These are phyloP conservation scores for Rachicladosporium sp. DNA, from an alignment of 2,329 filamentous ascomycete genomes.

Conservation along the genomic window DNA sequence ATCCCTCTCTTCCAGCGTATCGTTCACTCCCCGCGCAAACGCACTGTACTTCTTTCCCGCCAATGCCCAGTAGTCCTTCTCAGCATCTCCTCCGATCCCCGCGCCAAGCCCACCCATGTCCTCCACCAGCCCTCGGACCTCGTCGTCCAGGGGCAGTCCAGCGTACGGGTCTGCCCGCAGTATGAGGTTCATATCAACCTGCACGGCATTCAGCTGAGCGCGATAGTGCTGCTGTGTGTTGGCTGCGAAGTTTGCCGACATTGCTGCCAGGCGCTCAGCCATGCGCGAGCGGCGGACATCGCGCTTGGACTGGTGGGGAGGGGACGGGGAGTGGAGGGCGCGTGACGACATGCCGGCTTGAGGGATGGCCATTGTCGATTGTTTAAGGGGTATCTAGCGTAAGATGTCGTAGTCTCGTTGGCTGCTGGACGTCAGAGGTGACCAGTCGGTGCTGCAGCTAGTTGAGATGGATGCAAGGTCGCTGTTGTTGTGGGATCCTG, in stretches of 20 bases:
- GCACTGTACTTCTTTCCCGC: constrained; percentile 73
- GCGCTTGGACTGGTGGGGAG: constrained; percentile 47
- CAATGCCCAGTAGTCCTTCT: constrained; percentile 52
- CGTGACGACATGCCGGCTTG: too few relatives aligned
- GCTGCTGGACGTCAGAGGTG: too few relatives aligned
- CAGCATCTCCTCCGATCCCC: constrained; percentile 35
- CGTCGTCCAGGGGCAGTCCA: constrained; percentile 50
- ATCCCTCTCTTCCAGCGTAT: constrained; percentile 78
- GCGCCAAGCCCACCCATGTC: constrained; percentile 23
- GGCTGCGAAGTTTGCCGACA: constrained; percentile 65
- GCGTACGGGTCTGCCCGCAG: constrained; percentile 70
- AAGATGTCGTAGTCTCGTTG: too few relatives aligned
- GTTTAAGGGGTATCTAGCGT: too few relatives aligned
- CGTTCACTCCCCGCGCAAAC: constrained; percentile 77
- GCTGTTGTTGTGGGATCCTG: too few relatives aligned
- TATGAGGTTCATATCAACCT: constrained; percentile 78
- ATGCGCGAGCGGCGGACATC: constrained; percentile 81
- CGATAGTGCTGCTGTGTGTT: constrained; percentile 77
- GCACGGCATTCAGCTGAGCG: constrained; percentile 77
- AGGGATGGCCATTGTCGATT: too few relatives aligned
- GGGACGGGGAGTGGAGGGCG: too few relatives aligned
- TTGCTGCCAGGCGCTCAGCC: constrained; percentile 61
- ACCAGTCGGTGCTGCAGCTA: too few relatives aligned
- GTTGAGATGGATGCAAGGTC: too few relatives aligned
- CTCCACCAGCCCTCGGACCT: constrained; percentile 49